Percentiles rank a stretch among this genome's conserved stretches.
Evolutionary conservation across 2,329 filamentous ascomycete genomes (phyloP).

Genomic region (Scolecobasidium constrictum): DNA sequence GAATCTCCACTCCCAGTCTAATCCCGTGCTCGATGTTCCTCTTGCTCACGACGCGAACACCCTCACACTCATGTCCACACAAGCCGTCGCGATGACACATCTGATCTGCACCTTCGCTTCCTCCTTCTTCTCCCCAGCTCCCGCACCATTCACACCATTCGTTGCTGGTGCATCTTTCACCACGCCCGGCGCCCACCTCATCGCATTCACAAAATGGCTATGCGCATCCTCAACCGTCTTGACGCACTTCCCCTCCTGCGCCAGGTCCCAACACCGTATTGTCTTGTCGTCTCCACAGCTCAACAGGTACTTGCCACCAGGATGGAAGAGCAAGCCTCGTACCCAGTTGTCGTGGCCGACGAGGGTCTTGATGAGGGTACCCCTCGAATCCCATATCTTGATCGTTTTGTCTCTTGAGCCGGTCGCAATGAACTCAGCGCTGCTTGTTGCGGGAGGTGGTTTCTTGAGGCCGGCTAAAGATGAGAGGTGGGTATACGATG

Average conservation of each 20-base stretch:
- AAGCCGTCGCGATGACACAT: constrained; percentile 78
- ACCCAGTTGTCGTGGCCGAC: constrained; percentile 93
- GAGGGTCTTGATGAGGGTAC: constrained; percentile 74
- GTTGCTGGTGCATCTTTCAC: constrained; percentile 43
- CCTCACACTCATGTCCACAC: constrained; percentile 69
- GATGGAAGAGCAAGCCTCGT: constrained; percentile 75
- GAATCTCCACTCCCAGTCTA: too few species aligned
- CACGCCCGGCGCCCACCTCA: constrained; percentile 76
- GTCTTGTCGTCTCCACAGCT: constrained; percentile 86
- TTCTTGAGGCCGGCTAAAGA: constrained; percentile 74
- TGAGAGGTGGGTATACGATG: constrained; percentile 68
- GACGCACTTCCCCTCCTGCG: constrained; percentile 82
- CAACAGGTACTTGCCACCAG: constrained; percentile 80
- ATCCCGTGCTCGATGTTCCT: too few species aligned
- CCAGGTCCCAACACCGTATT: constrained; percentile 85
- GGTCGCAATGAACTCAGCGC: constrained; percentile 81
- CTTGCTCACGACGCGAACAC: constrained; percentile 53
- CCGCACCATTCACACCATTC: constrained; percentile 22
- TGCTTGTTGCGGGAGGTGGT: constrained; percentile 59
- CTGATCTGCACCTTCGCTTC: constrained; percentile 54
- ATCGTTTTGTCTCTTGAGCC: constrained; percentile 87
- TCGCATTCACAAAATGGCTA: constrained; percentile 73
- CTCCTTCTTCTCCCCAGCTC: constrained; percentile 32
- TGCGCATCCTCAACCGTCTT: constrained; percentile 70
- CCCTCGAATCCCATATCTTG: constrained; percentile 76